Percentiles rank a stretch among this genome's conserved stretches.
These are phyloP conservation scores for Didymella keratinophila DNA, from an alignment of 2,329 filamentous ascomycete species.

Conservation along the genomic window DNA sequence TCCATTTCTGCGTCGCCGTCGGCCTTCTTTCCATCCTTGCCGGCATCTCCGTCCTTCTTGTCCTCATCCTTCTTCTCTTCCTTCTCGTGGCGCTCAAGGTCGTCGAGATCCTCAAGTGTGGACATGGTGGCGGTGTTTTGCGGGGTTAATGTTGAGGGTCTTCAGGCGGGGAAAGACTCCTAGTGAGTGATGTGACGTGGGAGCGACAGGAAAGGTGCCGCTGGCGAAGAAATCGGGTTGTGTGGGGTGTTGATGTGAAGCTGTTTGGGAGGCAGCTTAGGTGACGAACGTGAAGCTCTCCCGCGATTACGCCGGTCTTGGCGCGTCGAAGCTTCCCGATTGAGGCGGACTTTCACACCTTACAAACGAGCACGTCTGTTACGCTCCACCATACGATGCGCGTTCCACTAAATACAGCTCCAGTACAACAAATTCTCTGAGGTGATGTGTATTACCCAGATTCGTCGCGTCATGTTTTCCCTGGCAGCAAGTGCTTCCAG, in stretches of 20 bases:
- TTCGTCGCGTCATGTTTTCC: no score
- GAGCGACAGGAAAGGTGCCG: conserved; percentile 12
- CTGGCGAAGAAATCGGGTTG: conserved; percentile 16
- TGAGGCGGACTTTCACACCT: conserved; percentile 3
- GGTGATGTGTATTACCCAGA: no score
- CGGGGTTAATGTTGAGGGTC: conserved; percentile 11
- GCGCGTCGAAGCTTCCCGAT: conserved; percentile 27
- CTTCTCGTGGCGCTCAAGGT: conserved; percentile 81
- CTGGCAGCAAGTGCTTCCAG: no score
- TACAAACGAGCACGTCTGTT: not conserved
- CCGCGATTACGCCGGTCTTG: conserved; percentile 35
- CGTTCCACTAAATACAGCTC: not conserved
- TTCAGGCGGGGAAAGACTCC: not conserved
- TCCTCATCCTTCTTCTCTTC: conserved; percentile 69
- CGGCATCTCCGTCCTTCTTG: conserved; percentile 60
- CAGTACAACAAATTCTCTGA: no score
- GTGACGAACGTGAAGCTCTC: conserved; percentile 45
- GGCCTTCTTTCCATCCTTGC: conserved; percentile 64
- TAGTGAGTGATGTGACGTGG: conserved; percentile 3
- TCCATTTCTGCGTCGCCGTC: conserved; percentile 90
- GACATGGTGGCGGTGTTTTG: conserved; percentile 68
- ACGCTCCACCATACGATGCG: not conserved
- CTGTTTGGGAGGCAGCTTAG: conserved; percentile 46
- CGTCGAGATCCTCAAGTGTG: conserved; percentile 90
- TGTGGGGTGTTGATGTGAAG: conserved; percentile 32